These are phyloP conservation scores for Fusarium paranaense DNA, from an alignment of 2,329 filamentous ascomycete species.

Conservation along the genomic window DNA sequence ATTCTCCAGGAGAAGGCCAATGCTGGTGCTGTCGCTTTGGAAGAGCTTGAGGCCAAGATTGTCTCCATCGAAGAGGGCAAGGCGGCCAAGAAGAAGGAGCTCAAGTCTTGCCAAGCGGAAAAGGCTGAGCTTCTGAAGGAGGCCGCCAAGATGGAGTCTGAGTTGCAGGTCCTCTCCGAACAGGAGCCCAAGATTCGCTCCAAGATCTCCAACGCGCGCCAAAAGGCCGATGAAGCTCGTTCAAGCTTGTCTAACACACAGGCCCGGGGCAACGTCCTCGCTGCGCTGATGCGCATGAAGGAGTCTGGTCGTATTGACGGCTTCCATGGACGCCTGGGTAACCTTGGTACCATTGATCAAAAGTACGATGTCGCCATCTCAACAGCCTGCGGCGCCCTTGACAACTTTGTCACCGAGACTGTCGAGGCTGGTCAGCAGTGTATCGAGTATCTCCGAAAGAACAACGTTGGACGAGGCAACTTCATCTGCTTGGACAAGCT, in stretches of 20 bases:
- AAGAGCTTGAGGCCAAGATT: slow-evolving; percentile 87
- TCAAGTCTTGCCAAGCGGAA: slow-evolving; percentile 80
- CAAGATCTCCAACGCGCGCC: slow-evolving; percentile 88
- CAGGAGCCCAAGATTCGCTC: slow-evolving; percentile 86
- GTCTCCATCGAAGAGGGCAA: slow-evolving; percentile 77
- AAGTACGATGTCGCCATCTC: slow-evolving; percentile 99
- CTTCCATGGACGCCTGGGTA: slow-evolving; percentile 94
- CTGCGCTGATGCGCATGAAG: slow-evolving; percentile 91
- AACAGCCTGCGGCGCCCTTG: slow-evolving; percentile 89
- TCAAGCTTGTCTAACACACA: slow-evolving; percentile 91
- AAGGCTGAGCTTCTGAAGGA: slow-evolving; percentile 81
- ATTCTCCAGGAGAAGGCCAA: slow-evolving; percentile 92
- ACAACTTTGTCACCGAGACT: slow-evolving; percentile 97
- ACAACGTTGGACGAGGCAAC: slow-evolving; percentile 94
- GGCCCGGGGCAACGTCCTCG: slow-evolving; percentile 91
- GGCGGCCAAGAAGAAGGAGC: slow-evolving; percentile 76
- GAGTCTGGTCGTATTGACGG: slow-evolving; percentile 97
- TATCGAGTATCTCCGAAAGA: slow-evolving; percentile 97
- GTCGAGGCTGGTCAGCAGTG: slow-evolving; percentile 98
- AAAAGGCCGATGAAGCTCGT: slow-evolving; percentile 95
- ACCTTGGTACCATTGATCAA: slow-evolving; percentile 91
- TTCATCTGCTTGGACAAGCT: slow-evolving; percentile 96
- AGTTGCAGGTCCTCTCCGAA: slow-evolving; percentile 77
- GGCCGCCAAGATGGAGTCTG: slow-evolving; percentile 75
- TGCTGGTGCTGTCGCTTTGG: slow-evolving; percentile 83